Evolutionary conservation across 129 eudicot species (phyloP), one percentile per base, ranked within the genome.

Genomic region (Calendula officinalis): DNA sequence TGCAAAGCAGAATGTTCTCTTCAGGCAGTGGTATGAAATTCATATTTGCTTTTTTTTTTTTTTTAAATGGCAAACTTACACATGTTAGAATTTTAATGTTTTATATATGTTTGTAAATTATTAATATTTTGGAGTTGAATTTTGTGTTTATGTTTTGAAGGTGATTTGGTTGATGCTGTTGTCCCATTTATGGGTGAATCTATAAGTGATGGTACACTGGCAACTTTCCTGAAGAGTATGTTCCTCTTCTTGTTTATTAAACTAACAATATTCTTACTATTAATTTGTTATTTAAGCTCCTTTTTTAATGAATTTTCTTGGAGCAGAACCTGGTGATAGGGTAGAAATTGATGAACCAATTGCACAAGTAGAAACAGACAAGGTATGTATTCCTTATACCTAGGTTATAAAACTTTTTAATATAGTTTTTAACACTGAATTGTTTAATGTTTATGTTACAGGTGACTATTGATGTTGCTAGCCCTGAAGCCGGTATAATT

Each of bases 131-230:
- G 10, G 35, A 42, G 16, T 42, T 53, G 43, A 12, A 16, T 33
- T 22, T 22, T 4, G 32, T 63, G n/a, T 75, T 60, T 52, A 27
- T 68, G 43, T 47, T 56, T 68, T 68, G 42, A 75, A 84, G 96
- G 96, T 74, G 98, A 87, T 65, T 49, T 78, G 69, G 87, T 91
- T 54, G 88, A 91, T 71, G 98, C 96, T 54, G 95, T 87, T 78
- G 98, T 87, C 39, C 98, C 96, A 68, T 83, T 78, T 66, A 91
- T 91, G 98, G 98, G 98, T 57, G 98, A 91, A 79, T 91, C 98
- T 10, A 85, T 91, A 55, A 80, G 71, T 66, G 98, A 91, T 64
- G 98, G 98, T 65, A 91, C 98, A 22, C 62, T 91, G 58, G 98
- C 98, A 56, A 50, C 82, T 48, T 91, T 91, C 70, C 72, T 91